Conservation (phyloP, 2,329 filamentous ascomycete species). For the Trichophyton mentagrophytes region DNA sequence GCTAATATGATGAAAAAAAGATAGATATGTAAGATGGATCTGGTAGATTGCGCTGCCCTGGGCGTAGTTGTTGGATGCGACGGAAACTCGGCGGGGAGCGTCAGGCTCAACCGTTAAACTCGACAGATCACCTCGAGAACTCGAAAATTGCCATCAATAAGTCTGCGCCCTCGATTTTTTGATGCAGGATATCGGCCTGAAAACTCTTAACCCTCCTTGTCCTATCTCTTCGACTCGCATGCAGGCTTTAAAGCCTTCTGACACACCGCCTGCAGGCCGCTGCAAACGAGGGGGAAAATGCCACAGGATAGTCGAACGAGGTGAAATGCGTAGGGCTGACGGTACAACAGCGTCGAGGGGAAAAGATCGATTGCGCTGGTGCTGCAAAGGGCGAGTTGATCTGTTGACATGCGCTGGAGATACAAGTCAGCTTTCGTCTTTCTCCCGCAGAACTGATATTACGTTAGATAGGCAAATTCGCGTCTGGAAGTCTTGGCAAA, state of each 20-base stretch:
- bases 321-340: background rate
- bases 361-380: background rate
- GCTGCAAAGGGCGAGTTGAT: background rate
- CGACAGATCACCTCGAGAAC: background rate
- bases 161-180: background rate
- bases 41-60: background rate
- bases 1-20: too few species aligned
- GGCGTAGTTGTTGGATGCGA: background rate
- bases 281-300: background rate
- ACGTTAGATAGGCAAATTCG: constrained; percentile 3
- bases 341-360: background rate
- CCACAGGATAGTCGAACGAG: background rate
- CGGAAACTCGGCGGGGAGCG: background rate
- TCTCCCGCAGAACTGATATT: background rate
- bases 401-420: background rate
- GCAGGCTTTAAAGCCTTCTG: background rate
- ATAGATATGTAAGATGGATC: background rate
- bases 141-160: background rate
- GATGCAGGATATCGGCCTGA: background rate
- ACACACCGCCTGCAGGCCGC: background rate
- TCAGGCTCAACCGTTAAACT: background rate
- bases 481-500: background rate
- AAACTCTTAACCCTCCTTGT: background rate
- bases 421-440: background rate
- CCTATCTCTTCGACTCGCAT: background rate